Percentiles rank a stretch among this genome's conserved stretches.
Conservation (phyloP, 768 basidiomycete species). For the Phanerochaete sordida region DNA sequence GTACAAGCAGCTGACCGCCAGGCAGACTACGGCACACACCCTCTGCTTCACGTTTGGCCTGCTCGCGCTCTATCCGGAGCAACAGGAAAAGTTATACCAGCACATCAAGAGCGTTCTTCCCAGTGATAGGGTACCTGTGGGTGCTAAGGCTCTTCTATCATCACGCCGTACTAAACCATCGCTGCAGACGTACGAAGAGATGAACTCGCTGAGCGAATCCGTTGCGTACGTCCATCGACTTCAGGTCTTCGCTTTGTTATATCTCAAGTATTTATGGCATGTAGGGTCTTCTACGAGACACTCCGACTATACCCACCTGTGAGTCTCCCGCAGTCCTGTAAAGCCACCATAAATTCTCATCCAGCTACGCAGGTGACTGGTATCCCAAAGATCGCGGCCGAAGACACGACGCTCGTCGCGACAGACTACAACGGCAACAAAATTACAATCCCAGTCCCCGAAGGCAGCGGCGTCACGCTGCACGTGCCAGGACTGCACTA, state of each 20-base stretch:
- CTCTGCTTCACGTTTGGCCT: constrained; percentile 31
- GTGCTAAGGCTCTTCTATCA: background rate
- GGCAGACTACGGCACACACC: constrained; percentile 30
- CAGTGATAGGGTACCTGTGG: constrained; percentile 26
- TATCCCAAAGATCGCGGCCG: constrained; percentile 17
- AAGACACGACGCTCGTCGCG: constrained; percentile 21
- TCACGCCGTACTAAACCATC: background rate
- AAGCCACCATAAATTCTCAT: background rate
- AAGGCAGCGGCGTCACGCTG: constrained; percentile 18
- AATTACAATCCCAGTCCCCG: constrained; percentile 19
- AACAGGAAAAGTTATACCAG: constrained; percentile 35
- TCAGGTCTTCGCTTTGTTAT: no score
- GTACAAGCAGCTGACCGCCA: background rate
- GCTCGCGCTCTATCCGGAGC: constrained; percentile 37
- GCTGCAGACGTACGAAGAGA: constrained; percentile 28
- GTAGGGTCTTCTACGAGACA: constrained; percentile 29
- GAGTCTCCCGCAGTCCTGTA: constrained; percentile 3
- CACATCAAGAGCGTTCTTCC: constrained; percentile 27
- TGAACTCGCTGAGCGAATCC: constrained; percentile 21
- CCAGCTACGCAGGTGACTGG: background rate
- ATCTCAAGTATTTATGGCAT: no score
- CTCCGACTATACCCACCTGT: constrained; percentile 30
- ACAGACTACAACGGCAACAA: constrained; percentile 20
- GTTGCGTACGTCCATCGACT: constrained; percentile 19
- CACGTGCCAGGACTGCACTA: constrained; percentile 24